Percentiles rank a stretch among this genome's conserved stretches.
These are phyloP conservation scores for Dactylellina haptotyla DNA, from an alignment of 2,329 filamentous ascomycete species.

Conservation along the genomic window DNA sequence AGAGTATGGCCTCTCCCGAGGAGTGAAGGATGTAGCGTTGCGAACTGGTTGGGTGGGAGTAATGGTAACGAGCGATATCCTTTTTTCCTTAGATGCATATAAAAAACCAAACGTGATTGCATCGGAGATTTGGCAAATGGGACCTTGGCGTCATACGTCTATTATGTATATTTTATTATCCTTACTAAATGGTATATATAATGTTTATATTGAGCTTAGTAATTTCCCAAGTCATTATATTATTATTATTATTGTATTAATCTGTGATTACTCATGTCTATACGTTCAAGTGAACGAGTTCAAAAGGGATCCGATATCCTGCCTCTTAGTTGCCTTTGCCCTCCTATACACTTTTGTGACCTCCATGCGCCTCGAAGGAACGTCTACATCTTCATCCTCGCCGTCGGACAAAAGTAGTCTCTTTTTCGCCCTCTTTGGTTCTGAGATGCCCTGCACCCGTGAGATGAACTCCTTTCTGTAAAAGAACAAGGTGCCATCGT, in stretches of 20 bases:
- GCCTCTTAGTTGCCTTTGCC: constrained; percentile 30
- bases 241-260: no score
- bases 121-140: neutral
- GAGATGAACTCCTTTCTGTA: constrained; percentile 5
- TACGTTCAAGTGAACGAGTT: constrained; percentile 28
- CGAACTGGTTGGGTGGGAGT: neutral
- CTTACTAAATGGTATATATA: neutral
- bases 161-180: neutral
- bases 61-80: neutral
- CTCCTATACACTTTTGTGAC: constrained; percentile 7
- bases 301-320: constrained; percentile 39
- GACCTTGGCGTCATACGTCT: neutral
- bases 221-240: no score
- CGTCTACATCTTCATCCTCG: neutral
- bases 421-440: constrained; percentile 24
- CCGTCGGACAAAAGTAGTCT: constrained; percentile 7
- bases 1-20: neutral
- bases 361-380: constrained; percentile 14
- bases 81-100: neutral
- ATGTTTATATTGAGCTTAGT: no score
- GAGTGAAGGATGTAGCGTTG: neutral
- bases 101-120: neutral
- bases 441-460: neutral
- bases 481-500: constrained; percentile 17
- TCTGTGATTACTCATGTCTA: neutral